phyloP scores from a whole-genome alignment of 2,329 filamentous ascomycete genomes.

The Aspergillus clavatus region DNA sequence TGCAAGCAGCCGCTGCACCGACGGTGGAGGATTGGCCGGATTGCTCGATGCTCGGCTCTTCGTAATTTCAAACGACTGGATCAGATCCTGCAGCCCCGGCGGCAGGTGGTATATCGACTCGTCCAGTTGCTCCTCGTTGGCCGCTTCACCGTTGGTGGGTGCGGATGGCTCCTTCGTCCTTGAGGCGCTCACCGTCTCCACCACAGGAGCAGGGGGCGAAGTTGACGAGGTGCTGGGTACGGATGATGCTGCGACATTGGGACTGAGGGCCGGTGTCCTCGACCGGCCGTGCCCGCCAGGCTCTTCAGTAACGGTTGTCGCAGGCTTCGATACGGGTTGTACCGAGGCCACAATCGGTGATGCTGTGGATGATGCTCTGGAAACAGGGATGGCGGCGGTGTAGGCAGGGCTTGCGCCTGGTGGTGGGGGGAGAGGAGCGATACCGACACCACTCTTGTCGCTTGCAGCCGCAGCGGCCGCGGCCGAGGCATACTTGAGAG shows the following conservation, averaged over 20 bases:
- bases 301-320: slow-evolving; percentile 40
- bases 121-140: slow-evolving; percentile 49
- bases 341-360: slow-evolving; percentile 51
- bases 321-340: slow-evolving; percentile 43
- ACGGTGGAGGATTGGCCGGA: slow-evolving; percentile 53
- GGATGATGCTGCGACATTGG: slow-evolving; percentile 34
- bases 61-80: slow-evolving; percentile 83
- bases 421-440: slow-evolving; percentile 87
- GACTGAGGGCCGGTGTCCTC: slow-evolving; percentile 50
- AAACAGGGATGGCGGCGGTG: slow-evolving; percentile 46
- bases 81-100: slow-evolving; percentile 77
- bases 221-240: slow-evolving; percentile 37
- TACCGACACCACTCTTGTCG: slow-evolving; percentile 83
- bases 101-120: slow-evolving; percentile 93
- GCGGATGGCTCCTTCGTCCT: slow-evolving; percentile 36
- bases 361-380: slow-evolving; percentile 53
- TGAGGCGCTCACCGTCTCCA: slow-evolving; percentile 43
- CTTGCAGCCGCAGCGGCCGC: slow-evolving; percentile 88
- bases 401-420: slow-evolving; percentile 58
- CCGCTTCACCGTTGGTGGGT: slow-evolving; percentile 45
- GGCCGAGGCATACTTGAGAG: slow-evolving; percentile 92
- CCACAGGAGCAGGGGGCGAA: slow-evolving; percentile 44
- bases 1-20: slow-evolving; percentile 68
- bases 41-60: slow-evolving; percentile 58
- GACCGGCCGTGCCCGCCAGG: slow-evolving; percentile 34